Percentiles rank a stretch among this genome's conserved stretches.
phyloP scores from a whole-genome alignment of 2,329 filamentous ascomycete genomes.

The Colletotrichum magnum region DNA sequence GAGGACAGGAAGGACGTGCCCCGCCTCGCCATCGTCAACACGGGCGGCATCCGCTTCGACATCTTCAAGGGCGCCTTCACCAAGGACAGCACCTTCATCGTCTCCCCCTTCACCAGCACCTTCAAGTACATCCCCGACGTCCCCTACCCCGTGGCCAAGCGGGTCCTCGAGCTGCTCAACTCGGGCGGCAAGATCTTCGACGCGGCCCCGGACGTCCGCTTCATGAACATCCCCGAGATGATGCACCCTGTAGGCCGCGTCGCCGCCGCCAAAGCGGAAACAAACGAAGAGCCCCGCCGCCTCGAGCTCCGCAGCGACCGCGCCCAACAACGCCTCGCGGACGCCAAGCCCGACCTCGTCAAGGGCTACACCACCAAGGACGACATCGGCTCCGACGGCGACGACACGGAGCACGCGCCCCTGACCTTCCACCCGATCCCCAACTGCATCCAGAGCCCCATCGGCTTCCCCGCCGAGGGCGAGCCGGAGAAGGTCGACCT shows the following conservation, averaged over 20 bases:
- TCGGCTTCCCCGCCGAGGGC: constrained; percentile 69
- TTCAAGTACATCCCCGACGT: constrained; percentile 86
- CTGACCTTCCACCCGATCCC: constrained; percentile 84
- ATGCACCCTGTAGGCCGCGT: constrained; percentile 45
- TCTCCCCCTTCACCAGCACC: constrained; percentile 88
- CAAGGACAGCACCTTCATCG: constrained; percentile 85
- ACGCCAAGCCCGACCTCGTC: constrained; percentile 61
- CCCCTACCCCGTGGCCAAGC: constrained; percentile 80
- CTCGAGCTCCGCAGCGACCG: constrained; percentile 50
- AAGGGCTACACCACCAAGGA: constrained; percentile 91
- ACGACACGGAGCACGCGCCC: constrained; percentile 86
- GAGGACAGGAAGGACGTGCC: constrained; percentile 71
- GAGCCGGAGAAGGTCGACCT: constrained; percentile 84
- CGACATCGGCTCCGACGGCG: constrained; percentile 85
- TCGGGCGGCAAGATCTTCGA: constrained; percentile 64
- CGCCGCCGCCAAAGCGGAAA: constrained; percentile 36
- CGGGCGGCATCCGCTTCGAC: constrained; percentile 93
- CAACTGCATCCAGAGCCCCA: constrained; percentile 83
- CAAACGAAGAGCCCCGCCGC: constrained; percentile 43
- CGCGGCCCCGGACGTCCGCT: constrained; percentile 56
- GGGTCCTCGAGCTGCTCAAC: constrained; percentile 75
- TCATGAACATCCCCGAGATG: constrained; percentile 66
- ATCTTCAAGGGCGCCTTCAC: constrained; percentile 95
- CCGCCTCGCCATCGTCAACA: constrained; percentile 85
- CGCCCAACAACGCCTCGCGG: constrained; percentile 50